phyloP scores from a whole-genome alignment of 176 grass and related monocot species.

The Aechmea fasciata region DNA sequence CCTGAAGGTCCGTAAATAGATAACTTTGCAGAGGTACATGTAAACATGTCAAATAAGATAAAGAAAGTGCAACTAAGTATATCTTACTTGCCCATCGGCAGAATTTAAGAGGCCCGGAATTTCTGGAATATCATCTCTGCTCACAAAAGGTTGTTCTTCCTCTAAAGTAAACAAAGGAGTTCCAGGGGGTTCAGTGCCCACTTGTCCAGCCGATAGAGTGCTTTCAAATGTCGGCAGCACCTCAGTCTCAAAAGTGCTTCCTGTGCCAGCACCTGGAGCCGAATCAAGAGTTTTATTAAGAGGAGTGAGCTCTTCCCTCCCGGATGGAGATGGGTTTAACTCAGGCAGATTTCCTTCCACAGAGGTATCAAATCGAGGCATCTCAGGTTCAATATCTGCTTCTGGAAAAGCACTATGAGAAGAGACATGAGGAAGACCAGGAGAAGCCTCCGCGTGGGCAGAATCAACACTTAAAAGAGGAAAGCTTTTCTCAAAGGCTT shows the following conservation, averaged over 20 bases:
- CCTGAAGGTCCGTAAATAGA: too few relatives aligned
- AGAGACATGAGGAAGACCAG: slow-evolving; percentile 8
- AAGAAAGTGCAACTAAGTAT: neutral
- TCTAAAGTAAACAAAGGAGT: slow-evolving; percentile 30
- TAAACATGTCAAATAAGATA: neutral
- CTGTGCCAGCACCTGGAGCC: slow-evolving; percentile 12
- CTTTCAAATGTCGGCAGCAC: slow-evolving; percentile 18
- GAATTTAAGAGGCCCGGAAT: slow-evolving; percentile 43
- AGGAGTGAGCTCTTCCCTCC: slow-evolving; percentile 30
- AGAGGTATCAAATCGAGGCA: slow-evolving; percentile 19
- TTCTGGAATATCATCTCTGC: slow-evolving; percentile 25
- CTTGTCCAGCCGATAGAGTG: slow-evolving; percentile 19
- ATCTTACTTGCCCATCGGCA: slow-evolving; percentile 22
- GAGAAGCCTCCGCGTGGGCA: neutral
- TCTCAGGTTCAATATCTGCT: slow-evolving; percentile 29
- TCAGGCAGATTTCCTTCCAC: slow-evolving; percentile 3
- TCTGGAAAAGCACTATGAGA: slow-evolving; percentile 5
- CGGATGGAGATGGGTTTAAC: slow-evolving; percentile 22
- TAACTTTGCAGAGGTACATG: too few relatives aligned
- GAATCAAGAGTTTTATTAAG: slow-evolving; percentile 26
- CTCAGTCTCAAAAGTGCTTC: slow-evolving; percentile 29
- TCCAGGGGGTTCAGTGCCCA: slow-evolving; percentile 1
- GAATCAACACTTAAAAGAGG: slow-evolving; percentile 22
- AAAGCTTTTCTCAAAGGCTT: slow-evolving; percentile 26
- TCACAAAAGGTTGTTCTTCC: slow-evolving; percentile 18